Conservation (phyloP, 495 filamentous ascomycete genomes). For the Tuber calosporum region DNA sequence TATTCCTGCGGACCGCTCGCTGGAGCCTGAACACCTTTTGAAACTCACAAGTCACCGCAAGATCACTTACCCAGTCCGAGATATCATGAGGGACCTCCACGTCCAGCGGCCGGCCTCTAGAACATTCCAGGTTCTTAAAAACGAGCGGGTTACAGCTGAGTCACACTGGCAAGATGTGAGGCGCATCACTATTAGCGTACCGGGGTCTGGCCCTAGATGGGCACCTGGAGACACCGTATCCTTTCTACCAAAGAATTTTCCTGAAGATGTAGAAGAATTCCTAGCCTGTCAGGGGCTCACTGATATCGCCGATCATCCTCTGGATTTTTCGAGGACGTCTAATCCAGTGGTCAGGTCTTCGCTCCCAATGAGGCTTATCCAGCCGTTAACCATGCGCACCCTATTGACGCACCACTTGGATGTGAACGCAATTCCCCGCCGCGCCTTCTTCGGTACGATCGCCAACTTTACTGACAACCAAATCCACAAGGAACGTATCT, state of each 20-base stretch:
- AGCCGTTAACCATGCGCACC: constrained; percentile 59
- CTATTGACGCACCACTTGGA: constrained; percentile 78
- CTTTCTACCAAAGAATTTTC: constrained; percentile 80
- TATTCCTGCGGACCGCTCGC: constrained; percentile 66
- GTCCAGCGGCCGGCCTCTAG: constrained; percentile 44
- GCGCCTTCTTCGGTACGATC: constrained; percentile 71
- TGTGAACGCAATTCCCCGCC: constrained; percentile 77
- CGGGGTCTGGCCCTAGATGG: constrained; percentile 45
- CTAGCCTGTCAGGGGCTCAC: constrained; percentile 71
- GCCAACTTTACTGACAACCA: constrained; percentile 63
- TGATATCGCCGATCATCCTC: constrained; percentile 57
- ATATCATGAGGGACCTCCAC: constrained; percentile 12
- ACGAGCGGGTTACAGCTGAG: constrained; percentile 64
- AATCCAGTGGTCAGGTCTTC: constrained; percentile 22
- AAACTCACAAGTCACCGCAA: constrained; percentile 41
- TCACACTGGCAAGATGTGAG: constrained; percentile 94
- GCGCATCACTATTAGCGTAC: constrained; percentile 55
- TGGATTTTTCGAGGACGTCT: constrained; percentile 46
- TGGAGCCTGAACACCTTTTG: constrained; percentile 40
- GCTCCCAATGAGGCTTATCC: constrained; percentile 38
- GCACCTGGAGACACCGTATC: constrained; percentile 67
- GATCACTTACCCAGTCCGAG: constrained; percentile 19
- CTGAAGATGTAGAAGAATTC: constrained; percentile 65
- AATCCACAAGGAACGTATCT: constrained; percentile 69
- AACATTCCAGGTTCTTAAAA: constrained; percentile 52